Conservation (phyloP, 2,329 filamentous ascomycete species). For the Camillea tinctor region DNA sequence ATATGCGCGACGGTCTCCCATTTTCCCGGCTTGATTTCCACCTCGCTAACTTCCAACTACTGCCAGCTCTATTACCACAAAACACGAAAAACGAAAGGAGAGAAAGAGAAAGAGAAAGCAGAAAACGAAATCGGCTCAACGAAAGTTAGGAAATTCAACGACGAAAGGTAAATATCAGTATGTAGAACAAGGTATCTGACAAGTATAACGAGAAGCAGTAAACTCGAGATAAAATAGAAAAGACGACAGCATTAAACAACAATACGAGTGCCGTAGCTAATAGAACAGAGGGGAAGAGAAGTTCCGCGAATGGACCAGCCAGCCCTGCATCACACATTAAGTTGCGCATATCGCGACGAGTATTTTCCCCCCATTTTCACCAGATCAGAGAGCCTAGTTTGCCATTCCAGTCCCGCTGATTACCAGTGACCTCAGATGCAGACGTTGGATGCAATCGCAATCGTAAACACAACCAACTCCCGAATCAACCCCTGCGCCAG, state of each 20-base stretch:
- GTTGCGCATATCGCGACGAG: slow-evolving; percentile 31
- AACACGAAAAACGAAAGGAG: slow-evolving; percentile 14
- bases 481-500: slow-evolving; percentile 30
- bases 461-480: slow-evolving; percentile 32
- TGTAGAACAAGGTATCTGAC: slow-evolving; percentile 63
- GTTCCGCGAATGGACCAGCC: slow-evolving; percentile 38
- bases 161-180: slow-evolving; percentile 33
- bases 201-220: slow-evolving; percentile 24
- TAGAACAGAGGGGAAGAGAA: slow-evolving; percentile 46
- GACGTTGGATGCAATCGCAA: slow-evolving; percentile 34
- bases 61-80: slow-evolving; percentile 25
- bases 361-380: slow-evolving; percentile 25
- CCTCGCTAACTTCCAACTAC: slow-evolving; percentile 15
- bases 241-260: slow-evolving; percentile 38
- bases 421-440: slow-evolving; percentile 36
- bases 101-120: slow-evolving; percentile 19
- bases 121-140: slow-evolving; percentile 19
- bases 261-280: slow-evolving; percentile 46
- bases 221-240: slow-evolving; percentile 19
- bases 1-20: slow-evolving; percentile 21
- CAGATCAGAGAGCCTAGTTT: slow-evolving; percentile 32
- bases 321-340: slow-evolving; percentile 40
- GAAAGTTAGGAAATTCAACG: slow-evolving; percentile 14
- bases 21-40: slow-evolving; percentile 21
- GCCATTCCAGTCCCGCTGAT: slow-evolving; percentile 30